A percentile compares a stretch with the other conserved stretches of the same genome.
Evolutionary conservation across 2,329 filamentous ascomycete species (phyloP).

Genomic region (Pseudocercospora pini-densiflorae): DNA sequence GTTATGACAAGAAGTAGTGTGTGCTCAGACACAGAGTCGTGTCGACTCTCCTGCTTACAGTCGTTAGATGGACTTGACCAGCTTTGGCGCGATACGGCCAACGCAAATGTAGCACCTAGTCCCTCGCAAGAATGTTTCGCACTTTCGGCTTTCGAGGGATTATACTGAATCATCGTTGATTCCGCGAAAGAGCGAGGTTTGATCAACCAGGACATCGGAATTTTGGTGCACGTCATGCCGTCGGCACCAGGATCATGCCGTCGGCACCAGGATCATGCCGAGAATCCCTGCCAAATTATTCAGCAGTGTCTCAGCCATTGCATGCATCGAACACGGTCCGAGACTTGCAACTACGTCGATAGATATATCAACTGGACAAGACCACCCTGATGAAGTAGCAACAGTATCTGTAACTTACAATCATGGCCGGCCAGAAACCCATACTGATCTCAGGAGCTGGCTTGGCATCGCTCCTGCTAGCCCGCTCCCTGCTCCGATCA

Average conservation of each 20-base stretch:
- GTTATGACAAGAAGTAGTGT: too few relatives aligned
- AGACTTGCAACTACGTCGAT: not conserved
- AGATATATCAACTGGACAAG: not conserved
- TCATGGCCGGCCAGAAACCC: slow-evolving; percentile 37
- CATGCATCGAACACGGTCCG: not conserved
- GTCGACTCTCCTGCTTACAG: too few relatives aligned
- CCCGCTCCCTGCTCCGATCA: slow-evolving; percentile 41
- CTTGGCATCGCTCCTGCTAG: slow-evolving; percentile 46
- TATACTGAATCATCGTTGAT: not conserved
- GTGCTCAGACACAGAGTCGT: too few relatives aligned
- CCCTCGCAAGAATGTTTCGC: too few relatives aligned
- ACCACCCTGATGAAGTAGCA: not conserved
- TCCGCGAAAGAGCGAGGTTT: not conserved
- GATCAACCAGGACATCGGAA: not conserved
- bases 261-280: too few relatives aligned
- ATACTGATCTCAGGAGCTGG: slow-evolving; percentile 49
- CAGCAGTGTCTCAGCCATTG: not conserved
- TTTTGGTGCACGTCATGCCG: not conserved
- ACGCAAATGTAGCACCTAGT: not conserved
- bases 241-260: too few relatives aligned
- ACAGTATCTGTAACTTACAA: not conserved
- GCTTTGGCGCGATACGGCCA: too few relatives aligned
- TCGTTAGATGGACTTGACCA: too few relatives aligned
- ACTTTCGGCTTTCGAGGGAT: not conserved
- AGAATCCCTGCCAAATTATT: not conserved